Evolutionary conservation across 2,329 filamentous ascomycete genomes (phyloP), one percentile per base, ranked within the genome.

Genomic region (Dactylellina parvicollis): DNA sequence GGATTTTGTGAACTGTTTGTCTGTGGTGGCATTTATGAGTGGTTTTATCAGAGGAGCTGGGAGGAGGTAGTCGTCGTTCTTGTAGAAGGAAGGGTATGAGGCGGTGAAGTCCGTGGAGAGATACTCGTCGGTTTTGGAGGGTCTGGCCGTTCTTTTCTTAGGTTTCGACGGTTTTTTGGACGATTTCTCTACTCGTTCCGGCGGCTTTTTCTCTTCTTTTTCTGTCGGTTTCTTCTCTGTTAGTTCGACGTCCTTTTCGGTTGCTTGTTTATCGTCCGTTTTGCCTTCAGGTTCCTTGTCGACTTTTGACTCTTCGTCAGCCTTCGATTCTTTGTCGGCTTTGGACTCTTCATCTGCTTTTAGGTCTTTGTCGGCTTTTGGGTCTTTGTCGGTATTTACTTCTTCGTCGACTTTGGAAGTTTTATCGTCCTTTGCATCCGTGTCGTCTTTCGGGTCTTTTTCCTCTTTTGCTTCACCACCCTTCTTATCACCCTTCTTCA

Each of bases 1-100:
- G 3, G 88, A 88, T 80, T 96, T 98, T 18, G 65, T 74, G 28
- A 76, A 66, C 16, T 74, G 34, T 16, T 76, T 66, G 54, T 78
- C 76, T 34, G 62, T 62, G n/a, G 75, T 65, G 1, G 61, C 44
- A 4, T n/a, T 26, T 16, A 73, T 56, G 5, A 73, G 44, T 2
- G 60, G n/a, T 34, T 55, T 54, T 16, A 73, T 55, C n/a, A n/a
- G n/a, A n/a, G n/a, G n/a, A n/a, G 14, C 3, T 22, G 1, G 42
- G 28, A 0, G 69, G 69, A 4, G 14, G 28, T 5, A 47, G 18
- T 30, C 44, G 60, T 36, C 36, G 46, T 16, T 52, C 30, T 3
- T 73, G 47, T 16, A 73, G 38, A 73, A 73, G 9, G 28, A 20
- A 3, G 69, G 54, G 38, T 73, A 61, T 1, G 38, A 22, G 7